Evolutionary conservation across 768 basidiomycete genomes (phyloP).

Genomic region (Pulveroboletus sp.): DNA sequence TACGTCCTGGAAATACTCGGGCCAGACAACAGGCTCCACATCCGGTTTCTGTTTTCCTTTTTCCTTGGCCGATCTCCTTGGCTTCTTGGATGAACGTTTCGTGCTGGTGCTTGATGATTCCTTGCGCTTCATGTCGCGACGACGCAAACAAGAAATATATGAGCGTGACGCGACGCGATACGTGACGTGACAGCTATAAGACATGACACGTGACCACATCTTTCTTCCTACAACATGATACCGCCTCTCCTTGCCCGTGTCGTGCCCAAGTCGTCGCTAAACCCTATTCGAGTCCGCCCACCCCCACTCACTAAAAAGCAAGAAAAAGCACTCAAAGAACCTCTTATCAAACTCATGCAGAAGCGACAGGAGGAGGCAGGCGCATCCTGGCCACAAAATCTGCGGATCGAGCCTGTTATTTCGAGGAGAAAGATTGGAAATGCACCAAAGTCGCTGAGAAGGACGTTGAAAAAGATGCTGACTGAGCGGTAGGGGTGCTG

Average conservation of each 20-base stretch:
- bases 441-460: slow-evolving; percentile 36
- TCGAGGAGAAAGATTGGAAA: slow-evolving; percentile 38
- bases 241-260: slow-evolving; percentile 32
- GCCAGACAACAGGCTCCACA: slow-evolving; percentile 40
- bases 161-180: slow-evolving; percentile 20
- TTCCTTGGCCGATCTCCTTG: slow-evolving; percentile 5
- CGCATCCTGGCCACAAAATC: slow-evolving; percentile 43
- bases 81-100: slow-evolving; percentile 12
- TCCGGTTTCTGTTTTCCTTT: slow-evolving; percentile 21
- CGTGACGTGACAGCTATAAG: slow-evolving; percentile 17
- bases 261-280: slow-evolving; percentile 34
- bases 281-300: slow-evolving; percentile 19
- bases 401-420: slow-evolving; percentile 48
- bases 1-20: slow-evolving; percentile 60
- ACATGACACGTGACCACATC: neutral
- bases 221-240: slow-evolving; percentile 3
- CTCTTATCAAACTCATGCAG: slow-evolving; percentile 43
- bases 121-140: slow-evolving; percentile 14
- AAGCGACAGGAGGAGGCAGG: slow-evolving; percentile 39
- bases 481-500: slow-evolving; percentile 26
- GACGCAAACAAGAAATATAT: neutral
- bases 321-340: slow-evolving; percentile 25
- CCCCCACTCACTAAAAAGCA: slow-evolving; percentile 33
- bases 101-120: neutral
- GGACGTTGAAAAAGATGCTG: slow-evolving; percentile 40